Evolutionary conservation across 1,284 basidiomycete species (phyloP).

Genomic region (Cryptococcus wingfieldii): DNA sequence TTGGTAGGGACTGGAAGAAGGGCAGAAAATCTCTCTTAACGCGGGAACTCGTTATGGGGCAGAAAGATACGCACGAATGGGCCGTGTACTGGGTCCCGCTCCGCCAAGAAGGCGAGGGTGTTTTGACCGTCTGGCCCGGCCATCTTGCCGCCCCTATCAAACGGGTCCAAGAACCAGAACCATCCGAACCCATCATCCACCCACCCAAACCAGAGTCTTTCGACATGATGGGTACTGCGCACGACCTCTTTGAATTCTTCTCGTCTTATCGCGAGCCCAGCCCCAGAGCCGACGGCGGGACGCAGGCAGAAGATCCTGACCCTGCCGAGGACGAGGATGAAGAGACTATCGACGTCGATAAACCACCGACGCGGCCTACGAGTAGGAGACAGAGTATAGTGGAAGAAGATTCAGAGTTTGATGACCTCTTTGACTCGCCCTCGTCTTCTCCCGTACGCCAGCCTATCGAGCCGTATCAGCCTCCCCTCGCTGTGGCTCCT

Average conservation of each 20-base stretch:
- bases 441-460: conserved; percentile 1
- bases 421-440: conserved; percentile 21
- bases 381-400: too few relatives aligned
- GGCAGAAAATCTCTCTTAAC: neutral
- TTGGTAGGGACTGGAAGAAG: conserved; percentile 25
- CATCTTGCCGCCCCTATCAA: conserved; percentile 17
- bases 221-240: conserved; percentile 29
- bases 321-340: neutral
- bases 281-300: conserved; percentile 7
- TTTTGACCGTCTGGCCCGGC: conserved; percentile 41
- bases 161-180: neutral
- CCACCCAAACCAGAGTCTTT: neutral
- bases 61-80: conserved; percentile 21
- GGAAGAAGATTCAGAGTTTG: conserved; percentile 22
- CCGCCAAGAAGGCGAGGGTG: conserved; percentile 21
- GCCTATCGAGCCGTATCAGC: neutral
- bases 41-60: neutral
- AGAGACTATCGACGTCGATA: neutral
- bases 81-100: conserved; percentile 34
- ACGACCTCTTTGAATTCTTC: conserved; percentile 33
- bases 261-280: conserved; percentile 25
- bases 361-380: too few relatives aligned
- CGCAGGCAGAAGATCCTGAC: conserved; percentile 10
- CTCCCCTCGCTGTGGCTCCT: neutral
- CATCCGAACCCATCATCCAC: neutral